Conservation (phyloP, 176 grass and related monocot genomes). For the Triticum dicoccoides region DNA sequence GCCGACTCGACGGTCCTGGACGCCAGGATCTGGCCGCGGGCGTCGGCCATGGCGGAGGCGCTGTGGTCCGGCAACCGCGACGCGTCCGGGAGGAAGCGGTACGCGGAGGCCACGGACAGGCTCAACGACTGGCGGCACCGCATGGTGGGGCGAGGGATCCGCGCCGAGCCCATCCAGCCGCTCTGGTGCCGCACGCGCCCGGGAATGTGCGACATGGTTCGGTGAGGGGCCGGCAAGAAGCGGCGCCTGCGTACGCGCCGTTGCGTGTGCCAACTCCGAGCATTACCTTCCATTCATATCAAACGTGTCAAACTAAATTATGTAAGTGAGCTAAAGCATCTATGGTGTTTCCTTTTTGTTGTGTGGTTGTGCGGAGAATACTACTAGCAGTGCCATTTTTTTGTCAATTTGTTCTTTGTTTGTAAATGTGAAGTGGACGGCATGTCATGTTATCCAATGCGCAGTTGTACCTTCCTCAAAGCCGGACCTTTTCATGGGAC, state of each 20-base stretch:
- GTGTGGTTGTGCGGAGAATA: neutral
- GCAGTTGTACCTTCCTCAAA: slow-evolving; percentile 35
- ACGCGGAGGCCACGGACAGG: slow-evolving; percentile 76
- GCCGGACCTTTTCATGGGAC: slow-evolving; percentile 22
- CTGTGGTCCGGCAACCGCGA: slow-evolving; percentile 90
- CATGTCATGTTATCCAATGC: slow-evolving; percentile 25
- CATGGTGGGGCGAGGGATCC: slow-evolving; percentile 71
- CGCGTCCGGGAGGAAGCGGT: slow-evolving; percentile 53
- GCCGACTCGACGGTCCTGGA: slow-evolving; percentile 63
- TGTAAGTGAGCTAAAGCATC: neutral
- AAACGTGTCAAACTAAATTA: neutral
- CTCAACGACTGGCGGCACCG: slow-evolving; percentile 80
- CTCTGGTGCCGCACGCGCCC: slow-evolving; percentile 72
- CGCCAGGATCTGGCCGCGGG: slow-evolving; percentile 62
- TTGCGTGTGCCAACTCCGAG: neutral
- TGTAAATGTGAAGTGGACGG: slow-evolving; percentile 31
- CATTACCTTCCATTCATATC: neutral
- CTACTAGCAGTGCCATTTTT: slow-evolving; percentile 16
- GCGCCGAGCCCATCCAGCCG: slow-evolving; percentile 88
- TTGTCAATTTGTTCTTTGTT: slow-evolving; percentile 4
- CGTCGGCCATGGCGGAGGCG: slow-evolving; percentile 72
- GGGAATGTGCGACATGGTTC: slow-evolving; percentile 75
- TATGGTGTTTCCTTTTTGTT: neutral
- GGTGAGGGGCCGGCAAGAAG: slow-evolving; percentile 24
- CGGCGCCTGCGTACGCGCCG: too few relatives aligned